Base-by-base conservation (phyloP, 257 asterid species). In the Sherardia arvensis region DNA sequence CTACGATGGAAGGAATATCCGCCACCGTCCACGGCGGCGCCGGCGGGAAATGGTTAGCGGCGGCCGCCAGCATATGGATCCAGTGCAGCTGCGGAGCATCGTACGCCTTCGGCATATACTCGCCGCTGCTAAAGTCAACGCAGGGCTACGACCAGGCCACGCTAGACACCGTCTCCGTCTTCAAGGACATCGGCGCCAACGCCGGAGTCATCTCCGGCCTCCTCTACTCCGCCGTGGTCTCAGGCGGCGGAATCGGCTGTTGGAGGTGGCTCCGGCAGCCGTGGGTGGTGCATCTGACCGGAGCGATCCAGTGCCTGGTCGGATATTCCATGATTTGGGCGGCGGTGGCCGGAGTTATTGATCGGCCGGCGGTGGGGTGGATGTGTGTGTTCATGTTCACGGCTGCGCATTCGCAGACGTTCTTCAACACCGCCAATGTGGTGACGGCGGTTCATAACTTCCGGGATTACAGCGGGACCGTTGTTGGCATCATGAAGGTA, bases 401-500 rank as follows among this genome's bases (percentile, higher is more conserved):
- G 17, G 97, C 87, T 23, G 97, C 99, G 8, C 99, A 92, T 72
- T 72, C 99, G 23, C 96, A 89, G 85, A 89, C 99, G 6, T 92
- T 87, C 51, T 86, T 89, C 79, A 92, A 82, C 62, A 89, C 97
- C 60, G 97, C 88, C 0, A 89, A 92, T 61, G 95, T 92, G 43
- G 99, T 92, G 4, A 81, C 99, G 5, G 83, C 96, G 12, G 97
- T 92, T 38, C 79, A 73, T 73, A 92, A 92, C 66, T 89, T 89
- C 30, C 96, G 88, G 0, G 75, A 69, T 0, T 79, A 85, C 32
- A 73, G 87, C 66, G 97, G 99, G 2, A 92, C 99, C 20, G 68
- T 84, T 15, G 91, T 92, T 62, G 97, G 97, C 10, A 87, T 92
- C 18, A 87, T 89, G 97, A 92, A 92, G 97, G 97, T 91, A 79